Conservation (phyloP, 805 yeast genomes). For the Lipomyces lipofer region DNA sequence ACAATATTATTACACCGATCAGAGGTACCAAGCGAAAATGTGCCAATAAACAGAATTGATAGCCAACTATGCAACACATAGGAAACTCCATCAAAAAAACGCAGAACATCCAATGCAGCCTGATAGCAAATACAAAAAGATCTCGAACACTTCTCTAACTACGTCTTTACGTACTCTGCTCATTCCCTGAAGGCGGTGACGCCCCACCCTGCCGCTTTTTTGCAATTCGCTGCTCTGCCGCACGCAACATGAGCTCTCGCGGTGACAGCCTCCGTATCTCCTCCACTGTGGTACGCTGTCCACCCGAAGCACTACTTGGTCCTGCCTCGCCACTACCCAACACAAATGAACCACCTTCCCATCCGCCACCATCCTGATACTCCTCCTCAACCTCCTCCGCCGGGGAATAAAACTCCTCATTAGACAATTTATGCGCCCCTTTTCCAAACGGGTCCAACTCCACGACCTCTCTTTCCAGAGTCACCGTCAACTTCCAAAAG, state of each 20-base stretch:
- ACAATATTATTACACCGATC: too few species aligned
- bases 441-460: slow-evolving; percentile 21
- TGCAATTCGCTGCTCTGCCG: slow-evolving; percentile 16
- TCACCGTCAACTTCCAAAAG: slow-evolving; percentile 41
- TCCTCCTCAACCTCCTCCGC: slow-evolving; percentile 16
- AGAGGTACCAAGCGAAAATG: too few species aligned
- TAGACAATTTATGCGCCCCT: slow-evolving; percentile 8
- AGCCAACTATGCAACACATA: neutral
- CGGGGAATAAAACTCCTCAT: slow-evolving; percentile 12
- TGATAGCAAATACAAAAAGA: neutral
- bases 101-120: neutral
- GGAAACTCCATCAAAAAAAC: neutral
- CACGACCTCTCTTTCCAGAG: slow-evolving; percentile 40
- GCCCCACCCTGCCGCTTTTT: neutral
- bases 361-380: slow-evolving; percentile 22
- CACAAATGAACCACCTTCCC: slow-evolving; percentile 28
- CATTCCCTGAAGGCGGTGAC: neutral
- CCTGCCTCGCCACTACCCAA: slow-evolving; percentile 21
- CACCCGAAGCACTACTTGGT: neutral
- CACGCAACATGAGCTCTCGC: slow-evolving; percentile 20
- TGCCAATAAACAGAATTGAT: neutral
- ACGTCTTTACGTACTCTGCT: too few species aligned
- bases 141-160: neutral
- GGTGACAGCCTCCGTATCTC: slow-evolving; percentile 12
- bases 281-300: neutral